These are phyloP conservation scores for Graphiopsis chlorocephala DNA, from an alignment of 2,329 filamentous ascomycete species.

Conservation along the genomic window DNA sequence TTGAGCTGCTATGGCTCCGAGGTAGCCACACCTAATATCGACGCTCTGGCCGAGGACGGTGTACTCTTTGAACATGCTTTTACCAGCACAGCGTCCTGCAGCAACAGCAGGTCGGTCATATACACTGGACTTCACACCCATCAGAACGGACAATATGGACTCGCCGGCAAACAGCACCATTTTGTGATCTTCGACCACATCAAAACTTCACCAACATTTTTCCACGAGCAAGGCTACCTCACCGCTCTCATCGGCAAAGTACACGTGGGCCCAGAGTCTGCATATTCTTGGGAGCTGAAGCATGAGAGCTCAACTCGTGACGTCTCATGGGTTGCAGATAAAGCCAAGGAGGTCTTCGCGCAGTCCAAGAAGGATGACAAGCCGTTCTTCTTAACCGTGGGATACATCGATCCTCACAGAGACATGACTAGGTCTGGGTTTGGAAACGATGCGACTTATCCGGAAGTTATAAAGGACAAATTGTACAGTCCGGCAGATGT, in stretches of 20 bases:
- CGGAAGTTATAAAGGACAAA: background rate
- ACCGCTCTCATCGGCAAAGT: conserved; percentile 51
- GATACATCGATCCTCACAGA: conserved; percentile 48
- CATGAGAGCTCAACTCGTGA: conserved; percentile 45
- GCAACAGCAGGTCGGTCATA: conserved; percentile 46
- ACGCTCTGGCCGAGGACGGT: conserved; percentile 40
- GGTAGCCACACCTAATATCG: conserved; percentile 40
- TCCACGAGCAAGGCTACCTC: conserved; percentile 42
- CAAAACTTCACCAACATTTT: conserved; percentile 41
- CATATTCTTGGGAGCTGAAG: conserved; percentile 45
- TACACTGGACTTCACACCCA: conserved; percentile 52
- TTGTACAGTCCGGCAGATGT: background rate
- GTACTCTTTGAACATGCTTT: conserved; percentile 42
- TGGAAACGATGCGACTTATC: conserved; percentile 41
- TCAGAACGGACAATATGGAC: conserved; percentile 49
- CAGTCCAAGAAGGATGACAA: conserved; percentile 30
- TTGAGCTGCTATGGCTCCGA: background rate
- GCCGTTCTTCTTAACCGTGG: conserved; percentile 49
- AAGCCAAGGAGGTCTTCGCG: conserved; percentile 40
- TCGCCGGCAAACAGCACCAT: conserved; percentile 39
- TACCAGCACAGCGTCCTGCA: conserved; percentile 49
- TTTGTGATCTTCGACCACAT: conserved; percentile 48
- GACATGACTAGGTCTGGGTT: conserved; percentile 43
- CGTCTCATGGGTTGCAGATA: conserved; percentile 42
- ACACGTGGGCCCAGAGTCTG: conserved; percentile 43